phyloP scores from a whole-genome alignment of 805 yeast genomes.

The Starmerella davenportii region DNA sequence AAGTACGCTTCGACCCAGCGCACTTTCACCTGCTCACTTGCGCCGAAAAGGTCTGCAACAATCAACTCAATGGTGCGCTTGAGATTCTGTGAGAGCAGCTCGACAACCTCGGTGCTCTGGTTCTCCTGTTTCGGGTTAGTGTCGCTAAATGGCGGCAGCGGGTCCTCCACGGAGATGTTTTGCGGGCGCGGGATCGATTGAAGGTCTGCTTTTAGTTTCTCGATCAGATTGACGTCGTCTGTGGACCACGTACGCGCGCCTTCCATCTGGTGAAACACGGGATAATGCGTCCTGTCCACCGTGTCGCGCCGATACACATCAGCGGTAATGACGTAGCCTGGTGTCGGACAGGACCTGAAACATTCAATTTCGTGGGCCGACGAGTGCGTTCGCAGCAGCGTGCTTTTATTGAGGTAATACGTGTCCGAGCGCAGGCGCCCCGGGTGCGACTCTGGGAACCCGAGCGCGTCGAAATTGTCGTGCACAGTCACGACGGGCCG shows the following conservation, averaged over 20 bases:
- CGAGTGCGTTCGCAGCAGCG: slow-evolving; percentile 77
- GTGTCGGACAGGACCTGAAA: slow-evolving; percentile 44
- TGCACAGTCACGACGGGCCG: slow-evolving; percentile 63
- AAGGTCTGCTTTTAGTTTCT: slow-evolving; percentile 39
- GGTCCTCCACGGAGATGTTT: slow-evolving; percentile 57
- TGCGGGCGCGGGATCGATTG: slow-evolving; percentile 45
- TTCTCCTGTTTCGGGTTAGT: slow-evolving; percentile 65
- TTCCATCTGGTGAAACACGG: slow-evolving; percentile 95
- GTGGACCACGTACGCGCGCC: slow-evolving; percentile 80
- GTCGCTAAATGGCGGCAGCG: slow-evolving; percentile 35
- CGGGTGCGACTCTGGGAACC: slow-evolving; percentile 82
- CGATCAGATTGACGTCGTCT: slow-evolving; percentile 26
- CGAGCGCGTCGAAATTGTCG: slow-evolving; percentile 82
- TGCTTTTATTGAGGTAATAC: slow-evolving; percentile 60
- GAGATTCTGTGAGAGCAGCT: slow-evolving; percentile 54
- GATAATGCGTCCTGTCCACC: slow-evolving; percentile 88
- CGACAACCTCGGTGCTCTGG: slow-evolving; percentile 54
- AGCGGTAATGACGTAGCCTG: slow-evolving; percentile 84
- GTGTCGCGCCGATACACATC: slow-evolving; percentile 94
- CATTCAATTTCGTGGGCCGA: slow-evolving; percentile 92
- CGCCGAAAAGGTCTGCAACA: slow-evolving; percentile 62
- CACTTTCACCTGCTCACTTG: slow-evolving; percentile 55
- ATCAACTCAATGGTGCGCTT: slow-evolving; percentile 72
- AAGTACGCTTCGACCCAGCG: slow-evolving; percentile 92
- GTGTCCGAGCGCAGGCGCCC: slow-evolving; percentile 88